Base-by-base conservation (phyloP, 352 stramenopile genomes). In the Phytophthora lateralis region DNA sequence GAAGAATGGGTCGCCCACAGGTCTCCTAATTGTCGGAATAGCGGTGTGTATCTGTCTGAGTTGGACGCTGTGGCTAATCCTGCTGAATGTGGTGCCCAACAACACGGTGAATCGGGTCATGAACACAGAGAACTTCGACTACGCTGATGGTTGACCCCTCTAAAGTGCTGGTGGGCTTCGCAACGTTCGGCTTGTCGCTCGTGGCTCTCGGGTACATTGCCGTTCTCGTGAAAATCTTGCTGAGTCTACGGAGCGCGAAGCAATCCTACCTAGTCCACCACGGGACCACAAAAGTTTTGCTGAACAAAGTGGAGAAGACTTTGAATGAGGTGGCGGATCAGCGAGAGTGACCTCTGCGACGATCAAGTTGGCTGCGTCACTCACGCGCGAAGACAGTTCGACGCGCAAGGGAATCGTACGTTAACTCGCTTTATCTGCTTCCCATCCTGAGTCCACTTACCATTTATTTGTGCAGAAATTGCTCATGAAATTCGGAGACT, bases 21-120 rank as follows among this genome's bases (percentile, higher is more conserved):
- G 4, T n/a, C 11, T 38, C 32, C 2, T 30, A 4, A 20, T 29
- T 7, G 29, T 60, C 10, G 46, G 21, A 8, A 3, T 46, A 6
- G 42, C 18, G 15, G 48, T 42, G 14, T 51, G 41, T 21, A 41
- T 55, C 11, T 73, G 59, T 26, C 27, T 69, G 2, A 34, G n/a
- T 6, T 73, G 63, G 66, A 64, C 60, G 20, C 6, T 75, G 0
- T 72, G 68, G 57, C 42, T 77, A 0, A 44, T 73, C 14, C 20
- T 69, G 10, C 29, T 80, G 2, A 75, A 60, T n/a, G 29, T 67
- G 4, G 32, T 35, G 3, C 67, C 67, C 0, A 75, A 56, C 8
- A 45, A 60, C n/a, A 76, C 50, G 0, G 64, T 75, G 21, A 80
- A 76, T 29, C 38, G 26, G 8, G 49, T 75, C 39, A 76, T 76